phyloP scores from a whole-genome alignment of 2,329 filamentous ascomycete genomes.

The Colletotrichum destructivum region DNA sequence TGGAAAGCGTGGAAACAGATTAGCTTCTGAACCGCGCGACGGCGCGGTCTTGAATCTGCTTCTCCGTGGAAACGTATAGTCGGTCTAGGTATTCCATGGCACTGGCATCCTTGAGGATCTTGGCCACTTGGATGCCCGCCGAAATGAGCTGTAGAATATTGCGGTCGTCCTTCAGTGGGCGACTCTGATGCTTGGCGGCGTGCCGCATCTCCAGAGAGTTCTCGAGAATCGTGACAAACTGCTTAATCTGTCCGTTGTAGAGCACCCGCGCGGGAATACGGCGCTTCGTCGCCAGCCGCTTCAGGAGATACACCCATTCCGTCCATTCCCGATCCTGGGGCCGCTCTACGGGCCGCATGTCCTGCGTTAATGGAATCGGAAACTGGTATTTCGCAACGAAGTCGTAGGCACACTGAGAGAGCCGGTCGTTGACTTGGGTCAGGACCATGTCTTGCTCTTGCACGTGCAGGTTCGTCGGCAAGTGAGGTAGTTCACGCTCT shows the following conservation, averaged over 20 bases:
- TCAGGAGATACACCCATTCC: conserved; percentile 91
- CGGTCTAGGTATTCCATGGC: conserved; percentile 88
- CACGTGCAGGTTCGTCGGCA: conserved; percentile 85
- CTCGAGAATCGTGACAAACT: conserved; percentile 89
- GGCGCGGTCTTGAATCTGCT: conserved; percentile 79
- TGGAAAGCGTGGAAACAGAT: conserved; percentile 32
- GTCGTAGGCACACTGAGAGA: conserved; percentile 89
- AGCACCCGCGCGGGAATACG: conserved; percentile 87
- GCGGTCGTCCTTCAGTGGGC: conserved; percentile 88
- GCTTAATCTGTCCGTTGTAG: conserved; percentile 93
- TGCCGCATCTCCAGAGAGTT: conserved; percentile 92
- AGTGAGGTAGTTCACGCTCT: conserved; percentile 84
- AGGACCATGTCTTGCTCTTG: conserved; percentile 89
- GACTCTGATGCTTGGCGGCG: conserved; percentile 85
- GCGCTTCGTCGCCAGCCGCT: conserved; percentile 87
- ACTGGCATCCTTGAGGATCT: conserved; percentile 86
- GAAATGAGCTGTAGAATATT: conserved; percentile 91
- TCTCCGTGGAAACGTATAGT: conserved; percentile 87
- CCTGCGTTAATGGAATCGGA: conserved; percentile 85
- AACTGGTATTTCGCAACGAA: conserved; percentile 95
- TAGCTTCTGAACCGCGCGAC: conserved; percentile 59
- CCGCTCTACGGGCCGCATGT: conserved; percentile 83
- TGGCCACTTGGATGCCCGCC: conserved; percentile 88
- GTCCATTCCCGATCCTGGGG: conserved; percentile 90
- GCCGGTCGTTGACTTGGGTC: conserved; percentile 84